These are phyloP conservation scores for Penicillium sp. DNA, from an alignment of 2,329 filamentous ascomycete species.

Conservation along the genomic window DNA sequence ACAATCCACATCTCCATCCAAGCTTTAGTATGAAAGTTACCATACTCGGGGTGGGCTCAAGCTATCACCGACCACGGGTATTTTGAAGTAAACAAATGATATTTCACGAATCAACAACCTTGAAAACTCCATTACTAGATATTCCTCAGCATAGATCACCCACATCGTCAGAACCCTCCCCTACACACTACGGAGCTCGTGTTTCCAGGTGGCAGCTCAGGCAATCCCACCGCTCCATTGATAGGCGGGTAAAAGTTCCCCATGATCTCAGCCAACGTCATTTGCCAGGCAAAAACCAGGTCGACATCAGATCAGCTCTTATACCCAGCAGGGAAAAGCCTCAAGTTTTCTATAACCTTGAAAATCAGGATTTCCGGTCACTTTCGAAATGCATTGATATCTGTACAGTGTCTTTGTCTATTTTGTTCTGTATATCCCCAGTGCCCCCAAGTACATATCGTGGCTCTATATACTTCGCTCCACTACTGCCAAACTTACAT, in stretches of 20 bases:
- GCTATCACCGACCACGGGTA: too few species aligned
- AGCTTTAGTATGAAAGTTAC: neutral
- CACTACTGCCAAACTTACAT: neutral
- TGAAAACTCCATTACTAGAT: too few species aligned
- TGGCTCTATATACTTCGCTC: too few species aligned
- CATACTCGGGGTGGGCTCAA: too few species aligned
- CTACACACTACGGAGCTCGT: too few species aligned
- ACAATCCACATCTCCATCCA: neutral
- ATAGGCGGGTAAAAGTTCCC: constrained; percentile 22
- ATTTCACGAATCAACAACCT: too few species aligned
- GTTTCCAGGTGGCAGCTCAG: neutral
- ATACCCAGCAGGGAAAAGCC: neutral
- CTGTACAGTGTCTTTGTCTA: neutral
- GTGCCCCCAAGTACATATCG: neutral
- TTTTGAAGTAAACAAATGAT: neutral
- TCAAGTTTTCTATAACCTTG: neutral
- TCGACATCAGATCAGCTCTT: too few species aligned
- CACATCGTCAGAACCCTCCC: too few species aligned
- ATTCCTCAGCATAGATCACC: too few species aligned
- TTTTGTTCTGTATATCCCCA: neutral
- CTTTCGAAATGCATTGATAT: constrained; percentile 4
- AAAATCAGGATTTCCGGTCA: neutral
- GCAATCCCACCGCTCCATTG: neutral
- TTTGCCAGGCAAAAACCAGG: constrained; percentile 8
- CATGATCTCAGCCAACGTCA: constrained; percentile 25